phyloP scores from a whole-genome alignment of 305 asterid species.

The Solanum aculeatissimum region DNA sequence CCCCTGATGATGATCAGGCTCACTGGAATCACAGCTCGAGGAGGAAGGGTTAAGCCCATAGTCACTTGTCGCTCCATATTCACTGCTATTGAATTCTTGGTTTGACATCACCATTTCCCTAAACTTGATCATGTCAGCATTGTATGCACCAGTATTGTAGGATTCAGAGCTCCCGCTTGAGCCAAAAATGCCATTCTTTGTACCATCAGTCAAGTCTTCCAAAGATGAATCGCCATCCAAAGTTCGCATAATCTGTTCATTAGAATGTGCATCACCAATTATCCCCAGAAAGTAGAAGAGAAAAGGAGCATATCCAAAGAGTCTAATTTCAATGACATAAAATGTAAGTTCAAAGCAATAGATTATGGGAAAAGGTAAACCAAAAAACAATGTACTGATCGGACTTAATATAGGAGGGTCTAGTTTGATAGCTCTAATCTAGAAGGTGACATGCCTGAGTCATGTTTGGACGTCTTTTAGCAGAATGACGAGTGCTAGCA shows the following conservation, averaged over 20 bases:
- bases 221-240: constrained; percentile 57
- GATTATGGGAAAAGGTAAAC: neutral
- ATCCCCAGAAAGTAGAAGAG: neutral
- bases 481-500: constrained; percentile 58
- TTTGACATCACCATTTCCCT: constrained; percentile 10
- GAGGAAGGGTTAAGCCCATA: constrained; percentile 7
- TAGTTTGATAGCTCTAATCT: neutral
- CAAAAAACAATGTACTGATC: neutral
- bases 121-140: constrained; percentile 27
- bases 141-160: constrained; percentile 42
- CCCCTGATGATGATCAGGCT: neutral
- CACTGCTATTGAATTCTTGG: constrained; percentile 1
- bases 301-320: neutral
- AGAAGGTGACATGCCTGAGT: constrained; percentile 34
- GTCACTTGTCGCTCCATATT: constrained; percentile 9
- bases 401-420: neutral
- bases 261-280: neutral
- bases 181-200: constrained; percentile 3
- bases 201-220: constrained; percentile 36
- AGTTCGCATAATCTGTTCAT: constrained; percentile 39
- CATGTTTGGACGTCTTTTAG: constrained; percentile 69
- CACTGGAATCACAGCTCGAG: constrained; percentile 14
- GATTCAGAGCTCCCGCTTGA: neutral
- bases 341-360: neutral
- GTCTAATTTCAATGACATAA: neutral